Base-by-base conservation (phyloP, 768 basidiomycete genomes). In the Hydnomerulius pinastri region DNA sequence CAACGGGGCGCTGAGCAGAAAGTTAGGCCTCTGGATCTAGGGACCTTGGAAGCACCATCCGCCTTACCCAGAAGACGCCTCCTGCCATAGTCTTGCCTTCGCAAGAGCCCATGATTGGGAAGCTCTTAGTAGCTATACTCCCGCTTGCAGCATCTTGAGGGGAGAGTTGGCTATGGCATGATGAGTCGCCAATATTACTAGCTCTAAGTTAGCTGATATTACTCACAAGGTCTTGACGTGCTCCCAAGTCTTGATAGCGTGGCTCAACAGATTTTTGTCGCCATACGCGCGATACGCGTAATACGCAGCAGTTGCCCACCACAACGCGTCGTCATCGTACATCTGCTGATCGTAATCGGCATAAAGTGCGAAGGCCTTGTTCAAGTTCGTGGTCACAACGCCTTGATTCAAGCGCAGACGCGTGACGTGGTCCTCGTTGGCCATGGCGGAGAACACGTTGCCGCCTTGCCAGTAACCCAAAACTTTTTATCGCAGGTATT, bases 281-380 rank as follows among this genome's bases (percentile, higher is more conserved):
- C 62, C 64, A 47, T 81, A 81, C 3, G 76, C 76, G 46, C 75
- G 70, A 55, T 77, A 74, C 6, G 71, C 78, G 44, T 80, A 78
- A 35, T 76, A 58, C 1, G 77, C 75, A n/a, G 78, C 73, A 49
- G 71, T 73, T 3, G 77, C 80, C 80, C 80, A 81, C 79, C 79
- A 81, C 51, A 53, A 27, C 15, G 55, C 78, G 18, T 57, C 55
- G 28, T 57, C 56, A 15, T 56, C 49, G 36, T 52, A 48, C 21
- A 36, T 4, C n/a, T 45, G 47, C n/a, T 50, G 53, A 17, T n/a
- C n/a, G n/a, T 55, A 54, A 20, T 48, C 29, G 13, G 37, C 9
- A 23, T 54, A 53, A 13, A 54, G 46, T 12, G 35, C 32, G 39
- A 49, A 52, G 20, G 43, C 40, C 15, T 13, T 53, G 18, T 57